Conservation (phyloP, 768 basidiomycete species). For the Mycena pura region DNA sequence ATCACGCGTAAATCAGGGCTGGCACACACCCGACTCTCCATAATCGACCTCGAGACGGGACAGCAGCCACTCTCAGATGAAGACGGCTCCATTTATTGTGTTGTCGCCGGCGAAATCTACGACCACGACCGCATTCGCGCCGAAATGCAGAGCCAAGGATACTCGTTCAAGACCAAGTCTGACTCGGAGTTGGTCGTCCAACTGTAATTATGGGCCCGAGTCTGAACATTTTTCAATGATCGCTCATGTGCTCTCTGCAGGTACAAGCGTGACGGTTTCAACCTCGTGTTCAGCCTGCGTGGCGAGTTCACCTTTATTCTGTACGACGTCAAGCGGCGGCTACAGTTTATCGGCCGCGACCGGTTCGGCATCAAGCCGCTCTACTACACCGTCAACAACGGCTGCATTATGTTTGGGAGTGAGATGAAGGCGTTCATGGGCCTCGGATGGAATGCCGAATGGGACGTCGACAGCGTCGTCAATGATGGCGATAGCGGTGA, state of each 20-base stretch:
- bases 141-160: too few species aligned
- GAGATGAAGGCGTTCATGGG: too few species aligned
- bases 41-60: too few species aligned
- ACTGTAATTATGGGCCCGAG: neutral
- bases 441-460: slow-evolving; percentile 22
- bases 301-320: slow-evolving; percentile 25
- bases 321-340: slow-evolving; percentile 16
- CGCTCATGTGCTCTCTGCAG: neutral
- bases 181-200: slow-evolving; percentile 20
- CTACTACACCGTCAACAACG: too few species aligned
- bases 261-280: slow-evolving; percentile 19
- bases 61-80: too few species aligned
- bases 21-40: too few species aligned
- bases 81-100: too few species aligned
- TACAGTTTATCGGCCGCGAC: slow-evolving; percentile 22
- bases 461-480: slow-evolving; percentile 18
- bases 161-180: slow-evolving; percentile 21
- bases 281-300: slow-evolving; percentile 14
- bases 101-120: too few species aligned
- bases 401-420: too few species aligned
- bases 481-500: slow-evolving; percentile 6
- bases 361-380: slow-evolving; percentile 23
- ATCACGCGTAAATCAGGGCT: too few species aligned
- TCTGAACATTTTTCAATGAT: neutral
- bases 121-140: too few species aligned